These are phyloP conservation scores for Tagetes patula DNA, from an alignment of 129 eudicot species.

Conservation along the genomic window DNA sequence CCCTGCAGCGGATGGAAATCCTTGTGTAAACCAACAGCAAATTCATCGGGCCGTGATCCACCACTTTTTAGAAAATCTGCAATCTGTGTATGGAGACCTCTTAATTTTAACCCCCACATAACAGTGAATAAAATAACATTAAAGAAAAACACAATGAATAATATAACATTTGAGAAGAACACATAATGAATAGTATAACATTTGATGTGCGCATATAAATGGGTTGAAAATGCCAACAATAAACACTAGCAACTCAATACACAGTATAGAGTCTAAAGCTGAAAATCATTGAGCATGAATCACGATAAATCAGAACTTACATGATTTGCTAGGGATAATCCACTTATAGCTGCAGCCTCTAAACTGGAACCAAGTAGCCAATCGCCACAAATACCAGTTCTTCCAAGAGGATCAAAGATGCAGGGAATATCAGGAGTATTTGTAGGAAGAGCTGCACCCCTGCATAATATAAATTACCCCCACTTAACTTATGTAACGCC, in stretches of 20 bases:
- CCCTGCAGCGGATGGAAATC: constrained; percentile 75
- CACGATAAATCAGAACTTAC: constrained; percentile 38
- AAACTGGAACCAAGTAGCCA: constrained; percentile 92
- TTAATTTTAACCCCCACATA: constrained; percentile 5
- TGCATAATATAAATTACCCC: constrained; percentile 28
- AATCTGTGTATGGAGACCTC: constrained; percentile 43
- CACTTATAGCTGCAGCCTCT: constrained; percentile 94
- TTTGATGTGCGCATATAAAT: not conserved
- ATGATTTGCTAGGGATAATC: constrained; percentile 89
- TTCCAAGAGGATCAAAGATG: constrained; percentile 93
- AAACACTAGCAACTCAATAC: not conserved
- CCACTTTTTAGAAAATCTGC: constrained; percentile 76
- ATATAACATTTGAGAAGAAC: not conserved
- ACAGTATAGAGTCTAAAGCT: not conserved
- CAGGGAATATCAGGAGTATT: constrained; percentile 85
- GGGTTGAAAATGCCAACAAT: not conserved
- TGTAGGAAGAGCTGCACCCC: constrained; percentile 99
- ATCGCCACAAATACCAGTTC: constrained; percentile 98
- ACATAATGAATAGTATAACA: not conserved
- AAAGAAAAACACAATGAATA: not conserved
- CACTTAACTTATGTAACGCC: not conserved
- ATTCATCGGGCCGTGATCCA: constrained; percentile 75
- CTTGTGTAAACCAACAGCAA: constrained; percentile 69
- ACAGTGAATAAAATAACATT: not conserved
- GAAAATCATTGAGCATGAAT: not conserved